Evolutionary conservation across 2,329 filamentous ascomycete genomes (phyloP).

Genomic region (Saccharata proteae): DNA sequence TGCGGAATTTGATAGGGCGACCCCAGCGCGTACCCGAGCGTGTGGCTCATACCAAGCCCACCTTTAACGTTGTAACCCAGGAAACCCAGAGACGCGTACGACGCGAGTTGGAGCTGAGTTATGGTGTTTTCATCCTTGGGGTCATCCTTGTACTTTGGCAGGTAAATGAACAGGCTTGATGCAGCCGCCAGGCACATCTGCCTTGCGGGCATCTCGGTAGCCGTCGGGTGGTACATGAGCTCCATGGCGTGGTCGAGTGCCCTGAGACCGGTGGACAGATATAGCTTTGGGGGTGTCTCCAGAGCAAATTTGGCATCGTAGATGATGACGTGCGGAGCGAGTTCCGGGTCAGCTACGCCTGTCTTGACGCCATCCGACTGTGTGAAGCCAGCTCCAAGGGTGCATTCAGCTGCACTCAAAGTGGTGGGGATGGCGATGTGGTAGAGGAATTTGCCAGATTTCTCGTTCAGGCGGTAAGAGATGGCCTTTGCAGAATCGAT

Average conservation of each 20-base stretch:
- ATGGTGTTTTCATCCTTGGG: constrained; percentile 36
- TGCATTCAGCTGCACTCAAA: constrained; percentile 42
- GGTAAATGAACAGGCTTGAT: constrained; percentile 33
- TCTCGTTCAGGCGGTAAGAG: constrained; percentile 21
- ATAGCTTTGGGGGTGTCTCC: constrained; percentile 39
- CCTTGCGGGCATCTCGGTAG: constrained; percentile 39
- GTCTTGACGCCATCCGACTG: constrained; percentile 38
- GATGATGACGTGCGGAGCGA: constrained; percentile 37
- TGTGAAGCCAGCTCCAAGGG: constrained; percentile 40
- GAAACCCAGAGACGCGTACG: constrained; percentile 40
- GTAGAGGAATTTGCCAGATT: constrained; percentile 21
- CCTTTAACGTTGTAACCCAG: constrained; percentile 39
- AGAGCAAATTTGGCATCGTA: constrained; percentile 41
- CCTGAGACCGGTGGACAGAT: constrained; percentile 40
- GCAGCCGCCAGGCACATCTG: constrained; percentile 34
- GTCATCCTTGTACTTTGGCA: constrained; percentile 35
- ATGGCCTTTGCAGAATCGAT: constrained; percentile 37
- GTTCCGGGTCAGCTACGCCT: constrained; percentile 29
- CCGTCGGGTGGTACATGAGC: constrained; percentile 39
- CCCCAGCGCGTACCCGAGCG: constrained; percentile 40
- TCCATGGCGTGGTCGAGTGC: constrained; percentile 46
- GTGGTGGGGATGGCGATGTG: constrained; percentile 29
- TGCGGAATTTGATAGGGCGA: constrained; percentile 45
- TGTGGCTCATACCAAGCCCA: constrained; percentile 37
- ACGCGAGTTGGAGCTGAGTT: constrained; percentile 40